Conservation (phyloP, 805 yeast genomes). For the Yamadazyma paraphyllophila region DNA sequence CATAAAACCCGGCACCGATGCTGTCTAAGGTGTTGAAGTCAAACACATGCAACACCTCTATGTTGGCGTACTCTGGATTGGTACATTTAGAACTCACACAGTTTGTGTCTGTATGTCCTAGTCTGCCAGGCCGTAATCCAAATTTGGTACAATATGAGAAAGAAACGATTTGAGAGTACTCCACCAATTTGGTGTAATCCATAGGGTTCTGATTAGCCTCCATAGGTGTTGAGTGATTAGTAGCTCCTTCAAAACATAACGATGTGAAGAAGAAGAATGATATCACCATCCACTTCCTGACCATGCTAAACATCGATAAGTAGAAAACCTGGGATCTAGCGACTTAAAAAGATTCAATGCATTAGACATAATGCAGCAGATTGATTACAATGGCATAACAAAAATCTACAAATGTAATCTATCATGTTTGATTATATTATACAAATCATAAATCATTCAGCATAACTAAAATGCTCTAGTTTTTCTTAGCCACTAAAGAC, state of each 20-base stretch:
- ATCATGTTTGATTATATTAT: too few relatives aligned
- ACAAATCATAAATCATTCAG: background rate
- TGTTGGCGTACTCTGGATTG: constrained; percentile 16
- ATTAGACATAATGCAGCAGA: too few relatives aligned
- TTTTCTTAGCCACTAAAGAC: constrained; percentile 14
- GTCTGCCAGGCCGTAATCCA: constrained; percentile 24
- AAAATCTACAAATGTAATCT: too few relatives aligned
- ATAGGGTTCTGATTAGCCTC: background rate
- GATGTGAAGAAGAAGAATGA: background rate
- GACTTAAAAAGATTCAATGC: too few relatives aligned
- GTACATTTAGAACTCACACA: constrained; percentile 29
- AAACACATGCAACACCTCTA: constrained; percentile 40
- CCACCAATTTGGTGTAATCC: constrained; percentile 24
- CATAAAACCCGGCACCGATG: constrained; percentile 54
- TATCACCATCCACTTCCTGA: background rate
- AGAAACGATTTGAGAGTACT: constrained; percentile 35
- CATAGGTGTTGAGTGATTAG: background rate
- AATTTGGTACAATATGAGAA: constrained; percentile 37
- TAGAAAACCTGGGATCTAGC: too few relatives aligned
- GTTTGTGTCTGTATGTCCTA: constrained; percentile 18
- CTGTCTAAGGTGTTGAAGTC: constrained; percentile 42
- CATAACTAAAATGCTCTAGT: background rate
- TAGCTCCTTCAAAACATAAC: too few relatives aligned
- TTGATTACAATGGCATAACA: too few relatives aligned
- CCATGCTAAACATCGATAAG: too few relatives aligned